Evolutionary conservation across 768 basidiomycete species (phyloP).

Genomic region (Suillus hirtellus): DNA sequence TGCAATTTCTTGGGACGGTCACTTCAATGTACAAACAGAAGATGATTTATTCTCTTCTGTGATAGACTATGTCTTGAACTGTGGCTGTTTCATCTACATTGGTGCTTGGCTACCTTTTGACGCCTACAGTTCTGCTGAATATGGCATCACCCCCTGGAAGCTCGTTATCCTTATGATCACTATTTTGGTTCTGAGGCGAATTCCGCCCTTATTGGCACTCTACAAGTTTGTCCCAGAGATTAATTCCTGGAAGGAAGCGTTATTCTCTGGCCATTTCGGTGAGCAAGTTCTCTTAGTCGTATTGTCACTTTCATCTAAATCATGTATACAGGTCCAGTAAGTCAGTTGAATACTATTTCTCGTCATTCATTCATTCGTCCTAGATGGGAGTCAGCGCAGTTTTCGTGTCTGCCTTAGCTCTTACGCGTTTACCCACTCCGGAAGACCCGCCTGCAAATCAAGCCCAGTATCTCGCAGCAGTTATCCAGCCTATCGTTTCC

Average conservation of each 20-base stretch:
- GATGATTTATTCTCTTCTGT: slow-evolving; percentile 88
- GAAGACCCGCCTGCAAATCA: slow-evolving; percentile 62
- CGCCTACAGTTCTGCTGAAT: slow-evolving; percentile 51
- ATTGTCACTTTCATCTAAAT: not conserved
- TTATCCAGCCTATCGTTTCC: slow-evolving; percentile 79
- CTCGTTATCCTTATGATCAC: slow-evolving; percentile 65
- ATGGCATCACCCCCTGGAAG: slow-evolving; percentile 71
- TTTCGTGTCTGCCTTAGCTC: slow-evolving; percentile 80
- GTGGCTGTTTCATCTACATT: slow-evolving; percentile 77
- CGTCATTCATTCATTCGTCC: not conserved
- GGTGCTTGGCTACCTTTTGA: slow-evolving; percentile 86
- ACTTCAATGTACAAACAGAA: slow-evolving; percentile 79
- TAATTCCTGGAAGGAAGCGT: slow-evolving; percentile 76
- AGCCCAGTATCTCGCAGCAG: slow-evolving; percentile 69
- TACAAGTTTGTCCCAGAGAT: slow-evolving; percentile 91
- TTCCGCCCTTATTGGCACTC: slow-evolving; percentile 74
- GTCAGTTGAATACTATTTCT: slow-evolving; percentile 21
- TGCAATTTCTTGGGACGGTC: slow-evolving; percentile 90
- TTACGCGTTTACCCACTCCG: slow-evolving; percentile 59
- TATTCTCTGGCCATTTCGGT: slow-evolving; percentile 94
- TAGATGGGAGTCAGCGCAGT: slow-evolving; percentile 93
- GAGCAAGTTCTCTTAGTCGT: slow-evolving; percentile 16
- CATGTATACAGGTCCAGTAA: slow-evolving; percentile 48
- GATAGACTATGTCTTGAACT: slow-evolving; percentile 84
- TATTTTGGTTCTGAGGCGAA: slow-evolving; percentile 74